Base-by-base conservation (phyloP, 768 basidiomycete genomes). In the Strobilomyces dryophilus region DNA sequence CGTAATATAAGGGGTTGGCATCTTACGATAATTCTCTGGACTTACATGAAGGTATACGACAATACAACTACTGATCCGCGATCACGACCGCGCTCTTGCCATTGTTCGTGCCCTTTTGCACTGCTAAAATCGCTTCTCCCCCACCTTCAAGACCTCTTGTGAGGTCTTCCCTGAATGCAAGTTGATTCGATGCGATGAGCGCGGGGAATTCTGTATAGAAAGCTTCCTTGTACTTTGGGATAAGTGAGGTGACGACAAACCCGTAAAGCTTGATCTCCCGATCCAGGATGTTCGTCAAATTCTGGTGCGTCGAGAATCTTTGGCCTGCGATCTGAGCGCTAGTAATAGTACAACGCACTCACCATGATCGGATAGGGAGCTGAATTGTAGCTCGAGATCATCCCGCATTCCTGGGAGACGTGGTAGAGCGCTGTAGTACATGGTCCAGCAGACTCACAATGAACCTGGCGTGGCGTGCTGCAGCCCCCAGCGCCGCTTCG, bases 1-100 rank as follows among this genome's bases (percentile, higher is more conserved):
- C 35, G 42, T 61, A 66, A 67, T 65, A 47, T 42, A 9, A 41
- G 32, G 50, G 26, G 34, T 43, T 58, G 11, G 42, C n/a, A 31
- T 43, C 24, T 15, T 47, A 34, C 21, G n/a, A 43, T 42, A 24
- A 9, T 20, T 24, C 47, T 18, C 18, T 32, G 32, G 34, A 36
- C 27, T 48, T 53, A 9, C 41, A 39, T 26, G 52, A 37, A 26
- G 31, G 26, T 17, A 32, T 20, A 37, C 21, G 20, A 36, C 43
- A 43, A 26, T 34, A 12, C 37, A 34, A 37, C 24, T 55, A 53
- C 21, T 51, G 17, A 39, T 54, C 36, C 17, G 31, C 43, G 2
- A 39, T 37, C 11, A 46, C 44, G 11, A 46, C 34, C 26, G 26
- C 37, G 15, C 36, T 18, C 27, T 54, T 54, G 12, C 53, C 49